Evolutionary conservation across 2,329 filamentous ascomycete species (phyloP).

Genomic region (Amesomyces nigricolor): DNA sequence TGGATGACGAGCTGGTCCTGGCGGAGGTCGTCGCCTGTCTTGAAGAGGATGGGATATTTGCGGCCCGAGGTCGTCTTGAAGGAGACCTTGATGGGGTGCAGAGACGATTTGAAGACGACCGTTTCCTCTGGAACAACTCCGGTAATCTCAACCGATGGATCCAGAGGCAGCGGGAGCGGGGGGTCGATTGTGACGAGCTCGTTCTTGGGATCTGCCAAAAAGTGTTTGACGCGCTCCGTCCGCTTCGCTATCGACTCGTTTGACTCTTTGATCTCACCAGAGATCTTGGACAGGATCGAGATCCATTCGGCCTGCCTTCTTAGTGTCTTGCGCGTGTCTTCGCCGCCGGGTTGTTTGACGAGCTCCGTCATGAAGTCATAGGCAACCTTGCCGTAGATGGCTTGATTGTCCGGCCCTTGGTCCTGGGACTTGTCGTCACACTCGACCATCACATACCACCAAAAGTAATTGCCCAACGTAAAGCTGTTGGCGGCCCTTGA

Average conservation of each 20-base stretch:
- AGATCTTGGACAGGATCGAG: slow-evolving; percentile 79
- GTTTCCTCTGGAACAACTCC: slow-evolving; percentile 80
- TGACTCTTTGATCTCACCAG: slow-evolving; percentile 78
- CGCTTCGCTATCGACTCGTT: slow-evolving; percentile 74
- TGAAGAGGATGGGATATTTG: slow-evolving; percentile 92
- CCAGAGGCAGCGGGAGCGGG: slow-evolving; percentile 79
- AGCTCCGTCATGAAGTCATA: slow-evolving; percentile 94
- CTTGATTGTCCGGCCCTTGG: slow-evolving; percentile 68
- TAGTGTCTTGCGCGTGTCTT: slow-evolving; percentile 68
- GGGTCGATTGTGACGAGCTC: slow-evolving; percentile 79
- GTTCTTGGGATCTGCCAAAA: slow-evolving; percentile 82
- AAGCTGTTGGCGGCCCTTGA: slow-evolving; percentile 82
- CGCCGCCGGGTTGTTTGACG: slow-evolving; percentile 63
- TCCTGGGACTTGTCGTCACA: slow-evolving; percentile 79
- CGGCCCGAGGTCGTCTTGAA: slow-evolving; percentile 75
- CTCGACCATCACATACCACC: slow-evolving; percentile 99
- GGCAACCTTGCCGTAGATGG: slow-evolving; percentile 86
- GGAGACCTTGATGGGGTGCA: slow-evolving; percentile 84
- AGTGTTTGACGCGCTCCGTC: slow-evolving; percentile 76
- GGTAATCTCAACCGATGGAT: slow-evolving; percentile 73
- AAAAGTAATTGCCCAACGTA: slow-evolving; percentile 86
- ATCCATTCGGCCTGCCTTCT: slow-evolving; percentile 86
- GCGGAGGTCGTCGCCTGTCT: slow-evolving; percentile 90
- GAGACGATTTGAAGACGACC: slow-evolving; percentile 89
- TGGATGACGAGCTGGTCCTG: slow-evolving; percentile 96